Base-by-base conservation (phyloP, 257 asterid species). In the Catharanthus roseus region DNA sequence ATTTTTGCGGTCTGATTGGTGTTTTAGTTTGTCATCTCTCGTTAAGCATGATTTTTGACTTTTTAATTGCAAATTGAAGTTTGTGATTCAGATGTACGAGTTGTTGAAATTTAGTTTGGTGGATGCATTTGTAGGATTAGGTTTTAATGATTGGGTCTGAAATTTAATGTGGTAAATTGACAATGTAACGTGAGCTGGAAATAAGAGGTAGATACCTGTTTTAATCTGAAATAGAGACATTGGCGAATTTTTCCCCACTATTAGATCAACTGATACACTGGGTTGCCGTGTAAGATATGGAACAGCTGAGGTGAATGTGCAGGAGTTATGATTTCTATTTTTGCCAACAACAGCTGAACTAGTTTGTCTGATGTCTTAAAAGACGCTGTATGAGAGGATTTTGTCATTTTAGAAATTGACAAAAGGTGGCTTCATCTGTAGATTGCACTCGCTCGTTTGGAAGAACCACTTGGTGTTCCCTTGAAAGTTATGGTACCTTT, bases 51-150 rank as follows among this genome's bases (percentile, higher is more conserved):
- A 10, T n/a, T 24, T 73, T 5, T 33, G 38, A 56, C 44, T 19
- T 26, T 47, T 19, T 5, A 33, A 5, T 18, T 55, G 28, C 16
- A 26, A 6, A 16, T 60, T 34, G 6, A 56, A 11, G 26, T 10
- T 56, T 56, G 63, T 26, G 36, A 55, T 55, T 34, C 28, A 1
- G 18, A 36, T 60, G 45, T 42, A 36, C 26, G 41, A 38, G 54
- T 41, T 42, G 6, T 36, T 68, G 21, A 63, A 23, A 31, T 39
- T 42, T 73, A n/a, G 18, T 53, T 73, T 36, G 28, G 74, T 26
- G 45, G 34, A 53, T 53, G 50, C 62, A 23, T 64, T 73, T 15
- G n/a, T 60, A 33, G 41, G 71, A 58, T 16, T 57, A 24, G 15
- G 45, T 67, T 71, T 51, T 51, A 15, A 36, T 67, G 10, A 15